Percentiles rank a stretch among this genome's conserved stretches.
Conservation (phyloP, 2,329 filamentous ascomycete genomes). For the Emergomyces africanus region DNA sequence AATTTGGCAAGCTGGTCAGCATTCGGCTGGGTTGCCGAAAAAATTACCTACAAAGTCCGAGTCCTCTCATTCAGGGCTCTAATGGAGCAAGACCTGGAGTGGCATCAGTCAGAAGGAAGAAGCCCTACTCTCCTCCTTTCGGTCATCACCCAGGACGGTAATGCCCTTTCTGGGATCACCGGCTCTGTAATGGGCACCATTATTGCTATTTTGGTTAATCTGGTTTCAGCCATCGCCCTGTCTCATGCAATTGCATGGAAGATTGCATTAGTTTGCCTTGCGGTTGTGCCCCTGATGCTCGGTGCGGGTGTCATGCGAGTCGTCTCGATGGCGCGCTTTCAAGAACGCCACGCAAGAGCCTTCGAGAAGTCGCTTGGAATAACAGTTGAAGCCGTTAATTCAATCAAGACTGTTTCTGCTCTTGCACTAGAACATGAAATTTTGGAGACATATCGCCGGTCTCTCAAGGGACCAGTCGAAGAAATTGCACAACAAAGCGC, state of each 20-base stretch:
- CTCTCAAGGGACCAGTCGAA: constrained; percentile 34
- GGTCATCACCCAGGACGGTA: constrained; percentile 57
- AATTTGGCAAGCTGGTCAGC: constrained; percentile 48
- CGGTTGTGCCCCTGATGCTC: constrained; percentile 55
- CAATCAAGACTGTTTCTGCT: constrained; percentile 40
- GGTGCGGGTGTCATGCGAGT: constrained; percentile 58
- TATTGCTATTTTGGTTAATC: constrained; percentile 55
- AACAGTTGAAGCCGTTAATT: constrained; percentile 39
- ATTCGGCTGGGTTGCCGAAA: constrained; percentile 50
- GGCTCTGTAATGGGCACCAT: constrained; percentile 59
- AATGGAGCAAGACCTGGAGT: constrained; percentile 54
- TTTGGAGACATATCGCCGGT: constrained; percentile 32
- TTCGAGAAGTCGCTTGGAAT: constrained; percentile 40
- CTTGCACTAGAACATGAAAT: constrained; percentile 41
- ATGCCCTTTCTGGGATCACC: constrained; percentile 53
- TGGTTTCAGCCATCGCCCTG: constrained; percentile 54
- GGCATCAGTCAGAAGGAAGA: constrained; percentile 55
- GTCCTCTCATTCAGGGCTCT: constrained; percentile 53
- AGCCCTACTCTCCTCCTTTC: constrained; percentile 51
- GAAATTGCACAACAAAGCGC: constrained; percentile 38
- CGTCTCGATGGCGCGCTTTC: constrained; percentile 45
- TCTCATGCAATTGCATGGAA: constrained; percentile 63
- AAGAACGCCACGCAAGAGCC: constrained; percentile 40
- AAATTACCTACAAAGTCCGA: constrained; percentile 50
- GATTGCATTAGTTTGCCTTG: constrained; percentile 59